Conservation (phyloP, 1,139 yeast genomes). For the Geotrichum cucujoidarum region DNA sequence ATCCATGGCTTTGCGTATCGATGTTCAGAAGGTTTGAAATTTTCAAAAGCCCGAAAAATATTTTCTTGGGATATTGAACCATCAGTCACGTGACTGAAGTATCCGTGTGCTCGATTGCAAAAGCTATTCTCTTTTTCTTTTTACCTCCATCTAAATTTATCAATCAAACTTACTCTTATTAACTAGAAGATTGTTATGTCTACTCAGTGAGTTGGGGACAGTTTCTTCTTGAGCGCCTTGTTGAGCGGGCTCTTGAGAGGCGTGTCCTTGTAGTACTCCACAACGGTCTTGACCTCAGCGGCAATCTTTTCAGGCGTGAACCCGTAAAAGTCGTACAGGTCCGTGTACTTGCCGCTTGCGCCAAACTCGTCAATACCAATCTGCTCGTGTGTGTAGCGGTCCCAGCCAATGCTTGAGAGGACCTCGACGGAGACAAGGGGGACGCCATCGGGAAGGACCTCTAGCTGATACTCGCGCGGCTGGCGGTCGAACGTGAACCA, state of each 20-base stretch:
- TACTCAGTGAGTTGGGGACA: too few species aligned
- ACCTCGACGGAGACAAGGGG: constrained; percentile 96
- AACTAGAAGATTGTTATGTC: too few species aligned
- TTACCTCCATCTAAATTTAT: too few species aligned
- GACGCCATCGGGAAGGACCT: constrained; percentile 89
- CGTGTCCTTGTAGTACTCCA: constrained; percentile 79
- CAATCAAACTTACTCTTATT: too few species aligned
- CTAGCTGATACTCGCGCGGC: constrained; percentile 68
- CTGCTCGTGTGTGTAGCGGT: constrained; percentile 92
- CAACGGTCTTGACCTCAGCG: constrained; percentile 73
- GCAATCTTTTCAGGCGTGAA: constrained; percentile 94
- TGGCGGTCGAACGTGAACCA: constrained; percentile 86
- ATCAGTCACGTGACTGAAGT: too few species aligned
- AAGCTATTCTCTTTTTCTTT: too few species aligned
- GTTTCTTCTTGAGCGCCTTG: constrained; percentile 77
- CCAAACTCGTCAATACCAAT: constrained; percentile 96
- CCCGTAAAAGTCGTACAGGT: constrained; percentile 77
- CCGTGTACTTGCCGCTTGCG: constrained; percentile 88
- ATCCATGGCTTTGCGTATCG: too few species aligned
- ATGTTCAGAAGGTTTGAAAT: too few species aligned
- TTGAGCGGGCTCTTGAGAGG: constrained; percentile 68
- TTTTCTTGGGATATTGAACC: too few species aligned
- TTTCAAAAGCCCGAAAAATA: too few species aligned
- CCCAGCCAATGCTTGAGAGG: constrained; percentile 88
- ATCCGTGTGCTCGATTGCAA: too few species aligned